Conservation (phyloP, 805 yeast species). For the Saturnispora hagleri region DNA sequence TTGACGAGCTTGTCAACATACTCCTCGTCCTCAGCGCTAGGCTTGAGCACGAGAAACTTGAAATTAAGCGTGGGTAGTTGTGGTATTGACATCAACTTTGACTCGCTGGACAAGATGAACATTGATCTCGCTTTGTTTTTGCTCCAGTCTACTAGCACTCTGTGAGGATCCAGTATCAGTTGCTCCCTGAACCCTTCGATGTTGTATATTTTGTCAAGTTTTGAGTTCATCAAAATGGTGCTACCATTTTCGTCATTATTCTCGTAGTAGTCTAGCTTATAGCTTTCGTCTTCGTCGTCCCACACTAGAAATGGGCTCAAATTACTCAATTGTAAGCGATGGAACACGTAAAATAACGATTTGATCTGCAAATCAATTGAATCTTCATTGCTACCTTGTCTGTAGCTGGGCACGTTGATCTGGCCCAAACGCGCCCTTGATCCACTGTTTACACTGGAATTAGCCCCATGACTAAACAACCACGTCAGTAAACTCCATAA, state of each 20-base stretch:
- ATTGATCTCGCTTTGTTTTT: slow-evolving; percentile 59
- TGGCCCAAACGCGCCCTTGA: slow-evolving; percentile 15
- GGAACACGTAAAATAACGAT: slow-evolving; percentile 48
- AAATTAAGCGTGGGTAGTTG: slow-evolving; percentile 20
- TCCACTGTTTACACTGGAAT: neutral
- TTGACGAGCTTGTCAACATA: slow-evolving; percentile 37
- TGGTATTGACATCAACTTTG: slow-evolving; percentile 31
- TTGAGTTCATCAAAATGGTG: slow-evolving; percentile 23
- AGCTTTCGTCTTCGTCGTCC: slow-evolving; percentile 14
- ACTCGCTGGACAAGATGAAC: slow-evolving; percentile 44
- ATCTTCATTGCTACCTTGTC: slow-evolving; percentile 41
- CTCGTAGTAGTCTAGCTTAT: slow-evolving; percentile 7
- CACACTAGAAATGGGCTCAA: slow-evolving; percentile 31
- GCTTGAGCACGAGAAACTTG: slow-evolving; percentile 31
- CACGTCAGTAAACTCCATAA: neutral
- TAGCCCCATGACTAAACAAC: neutral
- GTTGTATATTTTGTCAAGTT: slow-evolving; percentile 51
- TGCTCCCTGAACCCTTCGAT: slow-evolving; percentile 32
- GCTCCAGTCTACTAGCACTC: slow-evolving; percentile 56
- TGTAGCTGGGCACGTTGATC: slow-evolving; percentile 41
- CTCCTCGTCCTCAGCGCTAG: slow-evolving; percentile 35
- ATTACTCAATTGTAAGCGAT: slow-evolving; percentile 9
- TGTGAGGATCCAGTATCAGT: slow-evolving; percentile 47
- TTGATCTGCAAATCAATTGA: slow-evolving; percentile 54
- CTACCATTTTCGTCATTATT: neutral